These are phyloP conservation scores for Stachybotrys chlorohalonatus DNA, from an alignment of 2,329 filamentous ascomycete species.

Conservation along the genomic window DNA sequence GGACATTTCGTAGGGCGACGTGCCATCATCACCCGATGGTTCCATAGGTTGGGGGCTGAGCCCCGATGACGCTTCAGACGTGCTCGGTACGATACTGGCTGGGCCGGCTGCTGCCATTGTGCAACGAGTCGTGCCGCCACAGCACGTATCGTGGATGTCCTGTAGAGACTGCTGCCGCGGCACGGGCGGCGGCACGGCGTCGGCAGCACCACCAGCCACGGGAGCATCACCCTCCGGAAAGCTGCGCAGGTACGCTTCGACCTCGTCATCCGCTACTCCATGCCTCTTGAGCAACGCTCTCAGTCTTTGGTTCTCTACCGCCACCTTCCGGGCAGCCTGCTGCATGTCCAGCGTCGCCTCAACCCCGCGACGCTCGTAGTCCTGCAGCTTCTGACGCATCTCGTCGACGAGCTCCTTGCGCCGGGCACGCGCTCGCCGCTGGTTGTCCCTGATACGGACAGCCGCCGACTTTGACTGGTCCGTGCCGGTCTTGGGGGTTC, in stretches of 20 bases:
- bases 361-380: constrained; percentile 37
- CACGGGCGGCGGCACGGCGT: constrained; percentile 10
- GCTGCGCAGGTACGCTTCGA: constrained; percentile 29
- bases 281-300: constrained; percentile 29
- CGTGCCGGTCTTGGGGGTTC: not conserved
- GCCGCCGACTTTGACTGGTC: not conserved
- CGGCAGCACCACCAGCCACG: constrained; percentile 11
- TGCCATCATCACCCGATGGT: not conserved
- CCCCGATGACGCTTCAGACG: constrained; percentile 9
- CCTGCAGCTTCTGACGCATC: constrained; percentile 35
- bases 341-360: constrained; percentile 46
- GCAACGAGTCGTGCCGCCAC: constrained; percentile 11
- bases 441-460: constrained; percentile 39
- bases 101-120: constrained; percentile 4
- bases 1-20: constrained; percentile 23
- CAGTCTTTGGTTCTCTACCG: constrained; percentile 36
- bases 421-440: constrained; percentile 42
- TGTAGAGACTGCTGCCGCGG: not conserved
- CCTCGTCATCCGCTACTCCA: constrained; percentile 27
- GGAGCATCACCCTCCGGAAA: constrained; percentile 7
- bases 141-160: constrained; percentile 13
- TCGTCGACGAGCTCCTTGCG: constrained; percentile 39
- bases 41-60: too few species aligned
- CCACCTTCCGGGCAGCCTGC: constrained; percentile 38
- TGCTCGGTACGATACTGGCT: constrained; percentile 12